These are phyloP conservation scores for Ceratocystis lukuohia DNA, from an alignment of 2,329 filamentous ascomycete species.

Conservation along the genomic window DNA sequence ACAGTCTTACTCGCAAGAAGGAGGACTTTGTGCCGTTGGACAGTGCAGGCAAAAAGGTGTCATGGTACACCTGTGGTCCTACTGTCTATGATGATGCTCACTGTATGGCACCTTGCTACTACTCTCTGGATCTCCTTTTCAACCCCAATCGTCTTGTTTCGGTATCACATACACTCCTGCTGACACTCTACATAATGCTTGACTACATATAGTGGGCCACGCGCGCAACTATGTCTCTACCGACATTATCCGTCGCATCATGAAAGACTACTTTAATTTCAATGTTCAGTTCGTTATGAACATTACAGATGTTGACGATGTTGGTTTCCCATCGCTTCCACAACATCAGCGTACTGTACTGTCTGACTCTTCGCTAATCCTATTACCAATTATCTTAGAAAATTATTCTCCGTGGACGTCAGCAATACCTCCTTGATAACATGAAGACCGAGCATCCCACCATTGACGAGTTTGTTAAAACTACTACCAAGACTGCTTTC, in stretches of 20 bases:
- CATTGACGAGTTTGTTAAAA: conserved; percentile 15
- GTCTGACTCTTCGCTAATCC: background rate
- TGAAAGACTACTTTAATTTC: conserved; percentile 72
- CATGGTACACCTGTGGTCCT: conserved; percentile 65
- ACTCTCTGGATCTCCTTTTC: background rate
- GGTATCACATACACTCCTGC: background rate
- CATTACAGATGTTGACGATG: conserved; percentile 72
- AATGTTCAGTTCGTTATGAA: conserved; percentile 84
- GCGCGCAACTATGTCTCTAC: conserved; percentile 84
- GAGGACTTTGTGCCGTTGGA: conserved; percentile 20
- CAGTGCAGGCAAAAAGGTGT: conserved; percentile 18
- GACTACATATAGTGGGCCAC: conserved; percentile 43
- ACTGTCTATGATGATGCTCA: conserved; percentile 76
- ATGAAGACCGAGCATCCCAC: conserved; percentile 15
- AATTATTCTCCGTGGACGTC: conserved; percentile 52
- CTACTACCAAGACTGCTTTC: conserved; percentile 32
- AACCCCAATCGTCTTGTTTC: background rate
- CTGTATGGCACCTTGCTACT: conserved; percentile 22
- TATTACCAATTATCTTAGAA: conserved; percentile 22
- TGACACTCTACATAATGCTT: background rate
- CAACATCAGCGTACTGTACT: background rate
- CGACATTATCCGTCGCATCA: conserved; percentile 72
- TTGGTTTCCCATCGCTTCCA: conserved; percentile 14
- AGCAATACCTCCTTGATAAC: conserved; percentile 62
- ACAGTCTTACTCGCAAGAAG: conserved; percentile 19